Conservation (phyloP, 2,329 filamentous ascomycete species). For the Fusarium sp. region DNA sequence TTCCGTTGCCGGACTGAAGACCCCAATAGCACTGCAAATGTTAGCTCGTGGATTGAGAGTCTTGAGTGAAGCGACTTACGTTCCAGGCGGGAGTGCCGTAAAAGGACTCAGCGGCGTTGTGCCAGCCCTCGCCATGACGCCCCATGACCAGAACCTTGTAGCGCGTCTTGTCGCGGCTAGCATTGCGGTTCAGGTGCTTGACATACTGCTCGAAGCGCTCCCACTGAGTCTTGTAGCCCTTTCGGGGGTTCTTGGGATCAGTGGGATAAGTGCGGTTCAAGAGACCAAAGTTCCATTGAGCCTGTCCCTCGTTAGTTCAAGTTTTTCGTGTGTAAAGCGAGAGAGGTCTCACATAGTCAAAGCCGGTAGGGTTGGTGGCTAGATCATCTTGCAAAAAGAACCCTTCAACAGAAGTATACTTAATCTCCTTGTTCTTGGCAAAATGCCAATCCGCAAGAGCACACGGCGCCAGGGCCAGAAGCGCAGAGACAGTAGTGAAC, state of each 20-base stretch:
- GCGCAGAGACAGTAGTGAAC: conserved; percentile 41
- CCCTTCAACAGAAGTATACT: conserved; percentile 68
- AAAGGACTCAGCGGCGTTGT: conserved; percentile 70
- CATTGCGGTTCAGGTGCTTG: conserved; percentile 58
- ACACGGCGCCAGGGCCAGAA: conserved; percentile 43
- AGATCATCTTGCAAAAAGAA: conserved; percentile 72
- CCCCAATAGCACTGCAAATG: conserved; percentile 69
- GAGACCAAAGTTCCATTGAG: conserved; percentile 70
- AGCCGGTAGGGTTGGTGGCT: conserved; percentile 62
- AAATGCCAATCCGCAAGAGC: conserved; percentile 46
- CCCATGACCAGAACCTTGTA: conserved; percentile 76
- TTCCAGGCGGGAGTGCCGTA: conserved; percentile 78
- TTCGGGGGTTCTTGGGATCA: conserved; percentile 53
- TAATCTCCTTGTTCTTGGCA: conserved; percentile 55
- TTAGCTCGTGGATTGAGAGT: not conserved
- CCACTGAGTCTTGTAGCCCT: conserved; percentile 66
- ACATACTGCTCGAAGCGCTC: conserved; percentile 70
- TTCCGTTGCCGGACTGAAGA: conserved; percentile 70
- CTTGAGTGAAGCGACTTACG: too few relatives aligned
- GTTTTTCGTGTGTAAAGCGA: not conserved
- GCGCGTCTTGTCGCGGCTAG: conserved; percentile 53
- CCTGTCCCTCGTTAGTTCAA: not conserved
- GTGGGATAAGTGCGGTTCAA: conserved; percentile 69
- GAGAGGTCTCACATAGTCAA: conserved; percentile 67
- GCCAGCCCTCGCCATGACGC: conserved; percentile 74